Evolutionary conservation across 495 filamentous ascomycete species (phyloP).

Genomic region (Amphirosellinia nigrospora): DNA sequence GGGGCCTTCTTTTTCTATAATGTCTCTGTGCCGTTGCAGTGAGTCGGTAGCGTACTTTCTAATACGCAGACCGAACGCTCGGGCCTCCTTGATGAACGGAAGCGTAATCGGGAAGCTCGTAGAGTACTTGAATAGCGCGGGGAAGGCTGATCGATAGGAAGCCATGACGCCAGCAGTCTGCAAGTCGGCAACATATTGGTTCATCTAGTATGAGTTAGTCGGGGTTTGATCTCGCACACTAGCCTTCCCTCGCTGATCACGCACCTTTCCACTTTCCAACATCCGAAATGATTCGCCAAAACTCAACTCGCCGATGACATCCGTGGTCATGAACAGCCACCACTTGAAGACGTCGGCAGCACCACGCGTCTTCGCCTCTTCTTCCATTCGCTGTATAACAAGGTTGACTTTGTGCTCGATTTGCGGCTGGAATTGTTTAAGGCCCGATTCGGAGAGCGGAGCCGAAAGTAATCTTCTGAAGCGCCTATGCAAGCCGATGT

Average conservation of each 20-base stretch:
- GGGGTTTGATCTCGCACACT: background rate
- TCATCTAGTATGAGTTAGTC: constrained; percentile 36
- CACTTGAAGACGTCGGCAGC: constrained; percentile 60
- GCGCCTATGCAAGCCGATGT: constrained; percentile 44
- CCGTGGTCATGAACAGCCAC: constrained; percentile 62
- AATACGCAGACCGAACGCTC: constrained; percentile 4
- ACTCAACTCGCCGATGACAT: constrained; percentile 59
- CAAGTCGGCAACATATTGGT: constrained; percentile 49
- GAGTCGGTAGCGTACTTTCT: constrained; percentile 43
- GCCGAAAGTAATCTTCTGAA: constrained; percentile 49
- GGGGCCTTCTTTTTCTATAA: constrained; percentile 45
- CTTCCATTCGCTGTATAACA: constrained; percentile 45
- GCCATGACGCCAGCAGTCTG: constrained; percentile 39
- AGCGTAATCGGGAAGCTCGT: constrained; percentile 11
- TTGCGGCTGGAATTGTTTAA: constrained; percentile 46
- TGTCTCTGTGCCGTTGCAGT: constrained; percentile 44
- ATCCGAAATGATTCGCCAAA: constrained; percentile 63
- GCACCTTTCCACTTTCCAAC: constrained; percentile 56
- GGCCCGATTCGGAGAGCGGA: constrained; percentile 55
- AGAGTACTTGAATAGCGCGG: constrained; percentile 34
- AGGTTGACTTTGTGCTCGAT: constrained; percentile 50
- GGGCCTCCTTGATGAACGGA: constrained; percentile 6
- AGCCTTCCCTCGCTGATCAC: constrained; percentile 25
- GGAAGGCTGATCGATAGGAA: constrained; percentile 46
- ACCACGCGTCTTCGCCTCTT: constrained; percentile 39